Conservation (phyloP, 345 rosid genomes). For the Crucihimalaya himalaica region DNA sequence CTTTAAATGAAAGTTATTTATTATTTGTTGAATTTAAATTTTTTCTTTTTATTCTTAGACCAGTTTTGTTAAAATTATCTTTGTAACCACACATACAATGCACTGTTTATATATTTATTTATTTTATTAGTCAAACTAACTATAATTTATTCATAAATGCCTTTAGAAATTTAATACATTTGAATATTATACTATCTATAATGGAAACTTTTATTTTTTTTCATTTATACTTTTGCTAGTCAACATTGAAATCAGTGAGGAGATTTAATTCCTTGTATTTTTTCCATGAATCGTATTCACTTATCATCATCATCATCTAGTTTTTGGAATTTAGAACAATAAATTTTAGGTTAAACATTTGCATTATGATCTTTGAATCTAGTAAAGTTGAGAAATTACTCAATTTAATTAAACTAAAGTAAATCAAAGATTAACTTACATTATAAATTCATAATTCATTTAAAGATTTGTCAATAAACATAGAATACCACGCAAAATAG, state of each 20-base stretch:
- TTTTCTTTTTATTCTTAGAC: neutral
- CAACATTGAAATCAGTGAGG: neutral
- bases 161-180: neutral
- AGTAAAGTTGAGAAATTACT: neutral
- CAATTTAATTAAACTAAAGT: neutral
- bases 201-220: neutral
- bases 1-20: neutral
- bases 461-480: neutral
- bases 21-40: neutral
- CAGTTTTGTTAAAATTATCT: neutral
- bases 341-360: neutral
- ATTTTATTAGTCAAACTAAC: neutral
- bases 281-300: neutral
- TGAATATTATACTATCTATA: neutral
- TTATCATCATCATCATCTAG: slow-evolving; percentile 3
- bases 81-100: neutral
- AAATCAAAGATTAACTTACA: neutral
- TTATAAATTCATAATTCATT: neutral
- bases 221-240: neutral
- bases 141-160: neutral
- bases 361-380: neutral
- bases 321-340: neutral
- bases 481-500: neutral
- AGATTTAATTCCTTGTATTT: neutral
- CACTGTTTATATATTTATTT: too few species aligned